Base-by-base conservation (phyloP, 345 rosid genomes). In the Kandelia obovata region DNA sequence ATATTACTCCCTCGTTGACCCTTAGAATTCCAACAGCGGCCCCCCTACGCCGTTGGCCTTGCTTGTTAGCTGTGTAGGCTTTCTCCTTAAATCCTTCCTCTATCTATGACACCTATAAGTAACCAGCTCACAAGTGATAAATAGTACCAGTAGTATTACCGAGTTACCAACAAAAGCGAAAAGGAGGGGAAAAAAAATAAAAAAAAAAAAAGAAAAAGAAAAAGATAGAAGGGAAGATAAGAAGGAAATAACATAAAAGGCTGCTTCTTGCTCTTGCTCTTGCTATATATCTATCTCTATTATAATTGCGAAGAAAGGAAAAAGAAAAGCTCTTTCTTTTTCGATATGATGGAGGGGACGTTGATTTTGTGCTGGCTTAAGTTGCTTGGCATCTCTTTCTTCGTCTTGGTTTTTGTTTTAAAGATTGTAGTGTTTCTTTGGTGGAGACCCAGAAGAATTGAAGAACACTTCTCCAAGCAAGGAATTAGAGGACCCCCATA, bases 401-500 rank as follows among this genome's bases (percentile, higher is more conserved):
- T 77, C 30, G 75, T 83, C 17, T 52, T 70, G 17, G 68, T 84
- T 49, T 39, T 81, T n/a, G 78, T 77, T 53, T 52, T 87, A 43
- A 95, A 87, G 75, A 72, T 81, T 10, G 83, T 47, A 65, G 88
- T 83, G 68, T 2, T 84, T 69, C 77, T 95, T 4, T 95, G 99
- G 99, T 95, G 99, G 97, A 81, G 80, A 77, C 99, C 99, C 2
- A 84, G 96, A 78, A 87, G 81, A 83, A 92, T 95, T 43, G 94
- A 92, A 78, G 81, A 84, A 43, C 99, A 95, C 85, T 95, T 95
- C 93, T 80, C 92, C 26, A 85, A 78, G 81, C 99, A 95, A 78
- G 99, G 97, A 61, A 95, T 95, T 71, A 77, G 96, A 73, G 99
- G 99, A 0, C 99, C 99, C 53, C 97, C 99, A 73, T 95, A 95